Evolutionary conservation across 1,139 yeast species (phyloP), one percentile per base, ranked within the genome.

Genomic region (Lodderomyces theae): DNA sequence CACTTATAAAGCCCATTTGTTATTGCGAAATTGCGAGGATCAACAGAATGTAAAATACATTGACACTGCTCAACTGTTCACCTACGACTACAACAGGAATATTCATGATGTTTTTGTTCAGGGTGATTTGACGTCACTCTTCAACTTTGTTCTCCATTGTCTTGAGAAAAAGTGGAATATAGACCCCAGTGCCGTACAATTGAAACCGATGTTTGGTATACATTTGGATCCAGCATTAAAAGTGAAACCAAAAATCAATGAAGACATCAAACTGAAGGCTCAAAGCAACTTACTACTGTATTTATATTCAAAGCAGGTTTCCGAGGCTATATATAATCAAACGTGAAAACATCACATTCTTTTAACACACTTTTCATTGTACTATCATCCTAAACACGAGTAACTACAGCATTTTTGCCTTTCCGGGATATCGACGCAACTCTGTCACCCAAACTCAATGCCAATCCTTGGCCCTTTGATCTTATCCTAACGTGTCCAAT

Each of bases 401-500:
- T 46, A 19, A 61, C 43, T 12, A 50, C 45, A 13, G 60, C 54
- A 25, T 52, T 53, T 47, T 65, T 66, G 19, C 62, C 65, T 61
- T 79, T 80, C 53, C 85, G 79, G 19, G 89, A 76, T 65, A 78
- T 82, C 30, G 85, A 74, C 21, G 96, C 95, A 43, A 89, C 94
- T 54, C 90, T 80, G 59, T 94, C 98, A 51, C 99, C 99, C 55
- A 94, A 74, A 4, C 96, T 84, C 50, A 94, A 73, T 11, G 98
- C 98, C 52, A 94, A 76, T 3, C 98, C 98, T 72, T 94, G 98
- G 22, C 97, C 96, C 78, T 92, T 92, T 25, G 97, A 86, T 67
- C 99, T 81, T 57, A 94, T 90, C 67, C 98, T 82, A 36, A 92
- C 96, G 58, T 90, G 96, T 9, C 99, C 99, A 47, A 86, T 79